Evolutionary conservation across 2,329 filamentous ascomycete species (phyloP), one percentile per base, ranked within the genome.

Genomic region (Alternaria alternata): DNA sequence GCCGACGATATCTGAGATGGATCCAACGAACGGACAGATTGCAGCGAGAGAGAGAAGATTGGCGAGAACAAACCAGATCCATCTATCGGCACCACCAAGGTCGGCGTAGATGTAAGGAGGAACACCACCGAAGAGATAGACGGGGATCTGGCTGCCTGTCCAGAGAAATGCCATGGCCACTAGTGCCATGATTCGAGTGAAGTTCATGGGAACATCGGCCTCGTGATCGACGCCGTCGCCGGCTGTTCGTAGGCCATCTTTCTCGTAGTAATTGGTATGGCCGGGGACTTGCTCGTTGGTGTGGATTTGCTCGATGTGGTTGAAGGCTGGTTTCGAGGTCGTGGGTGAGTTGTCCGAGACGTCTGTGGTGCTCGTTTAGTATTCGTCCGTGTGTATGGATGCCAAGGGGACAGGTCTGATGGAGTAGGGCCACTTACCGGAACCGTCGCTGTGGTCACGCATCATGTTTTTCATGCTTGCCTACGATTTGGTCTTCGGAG

Each of bases 1-100:
- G 65, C 79, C 72, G 4, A 74, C 65, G 4, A 75, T 63, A 34
- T 75, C 71, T 14, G 73, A 75, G 6, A 76, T 62, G 30, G 72
- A 69, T 12, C 89, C 89, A 1, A 91, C 89, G 68, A 91, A 88
- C 7, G 86, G 86, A 55, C 85, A 87, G 4, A 87, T 77, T 7
- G 82, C 84, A 5, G 85, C 85, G 20, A 85, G 80, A 3, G 84
- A 81, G 12, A 88, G 80, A 3, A 88, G 76, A 63, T 87, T 84
- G 16, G 76, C 79, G 7, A 81, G 71, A n/a, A 78, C 63, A 42
- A 75, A 69, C 88, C 87, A 88, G 46, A 87, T 82, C 85, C 85
- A 88, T 57, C 84, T 79, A 70, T 87, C 85, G 7, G 81, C 76
- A 52, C 88, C 87, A 22, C 87, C 87, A 61, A 90, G 84, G 32